Percentiles rank a stretch among this genome's conserved stretches.
Conservation (phyloP, 768 basidiomycete species). For the Kwoniella shandongensis region DNA sequence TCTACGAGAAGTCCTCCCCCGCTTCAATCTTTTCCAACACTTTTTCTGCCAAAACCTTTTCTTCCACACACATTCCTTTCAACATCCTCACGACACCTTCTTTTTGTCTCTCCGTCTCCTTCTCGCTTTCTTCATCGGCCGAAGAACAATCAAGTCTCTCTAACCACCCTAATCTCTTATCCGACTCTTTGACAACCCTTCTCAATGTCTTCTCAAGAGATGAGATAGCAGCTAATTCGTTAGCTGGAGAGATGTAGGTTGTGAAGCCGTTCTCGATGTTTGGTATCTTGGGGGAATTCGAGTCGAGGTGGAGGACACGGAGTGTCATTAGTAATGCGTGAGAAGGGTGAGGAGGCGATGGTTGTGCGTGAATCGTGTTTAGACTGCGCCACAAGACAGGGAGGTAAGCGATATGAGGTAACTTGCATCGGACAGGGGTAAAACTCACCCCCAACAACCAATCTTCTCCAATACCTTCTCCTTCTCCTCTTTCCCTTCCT, state of each 20-base stretch:
- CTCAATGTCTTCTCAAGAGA: constrained; percentile 27
- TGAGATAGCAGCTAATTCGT: constrained; percentile 31
- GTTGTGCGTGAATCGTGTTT: constrained; percentile 71
- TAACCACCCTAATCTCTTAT: constrained; percentile 3
- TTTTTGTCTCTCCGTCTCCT: neutral
- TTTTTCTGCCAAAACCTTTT: constrained; percentile 2
- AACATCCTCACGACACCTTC: constrained; percentile 9
- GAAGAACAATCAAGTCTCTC: neutral
- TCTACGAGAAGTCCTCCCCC: constrained; percentile 10
- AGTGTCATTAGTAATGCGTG: constrained; percentile 59
- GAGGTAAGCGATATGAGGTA: neutral
- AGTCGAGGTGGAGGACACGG: constrained; percentile 39
- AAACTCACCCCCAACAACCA: constrained; percentile 78
- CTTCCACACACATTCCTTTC: constrained; percentile 14
- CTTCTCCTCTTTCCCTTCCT: constrained; percentile 58
- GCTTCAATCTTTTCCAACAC: constrained; percentile 4
- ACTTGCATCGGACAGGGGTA: neutral
- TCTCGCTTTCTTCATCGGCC: neutral
- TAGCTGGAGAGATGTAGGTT: constrained; percentile 39
- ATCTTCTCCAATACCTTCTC: constrained; percentile 61
- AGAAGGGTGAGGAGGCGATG: constrained; percentile 69
- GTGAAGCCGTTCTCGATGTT: constrained; percentile 29
- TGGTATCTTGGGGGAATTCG: constrained; percentile 9
- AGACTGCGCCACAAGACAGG: constrained; percentile 59
- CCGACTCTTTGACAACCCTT: constrained; percentile 13